Conservation (phyloP, 305 asterid genomes). For the Salvia sclarea region DNA sequence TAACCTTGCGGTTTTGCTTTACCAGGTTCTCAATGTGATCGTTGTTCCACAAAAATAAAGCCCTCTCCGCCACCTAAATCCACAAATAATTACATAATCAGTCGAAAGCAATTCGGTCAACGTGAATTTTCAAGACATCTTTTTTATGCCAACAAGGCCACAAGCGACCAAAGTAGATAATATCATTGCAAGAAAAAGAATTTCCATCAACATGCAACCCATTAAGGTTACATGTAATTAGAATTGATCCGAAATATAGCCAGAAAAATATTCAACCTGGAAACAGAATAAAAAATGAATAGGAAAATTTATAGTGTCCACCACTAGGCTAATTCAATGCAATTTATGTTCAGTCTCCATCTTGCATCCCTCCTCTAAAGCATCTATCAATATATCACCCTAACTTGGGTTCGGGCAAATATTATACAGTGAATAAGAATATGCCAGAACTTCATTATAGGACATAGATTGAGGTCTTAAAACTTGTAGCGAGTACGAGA, state of each 20-base stretch:
- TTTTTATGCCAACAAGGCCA: not conserved
- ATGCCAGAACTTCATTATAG: not conserved
- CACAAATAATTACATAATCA: not conserved
- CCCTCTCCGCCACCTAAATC: slow-evolving; percentile 77
- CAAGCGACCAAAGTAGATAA: not conserved
- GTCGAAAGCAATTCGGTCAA: not conserved
- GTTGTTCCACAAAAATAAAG: slow-evolving; percentile 79
- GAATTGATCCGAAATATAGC: not conserved
- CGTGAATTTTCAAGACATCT: not conserved
- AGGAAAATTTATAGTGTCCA: not conserved
- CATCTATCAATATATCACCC: not conserved
- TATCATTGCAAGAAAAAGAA: not conserved
- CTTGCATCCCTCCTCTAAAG: not conserved
- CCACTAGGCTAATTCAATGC: not conserved
- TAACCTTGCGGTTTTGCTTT: slow-evolving; percentile 66
- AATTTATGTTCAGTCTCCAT: not conserved
- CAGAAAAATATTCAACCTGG: slow-evolving; percentile 1
- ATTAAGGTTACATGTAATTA: not conserved
- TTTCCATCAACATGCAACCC: not conserved
- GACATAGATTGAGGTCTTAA: not conserved
- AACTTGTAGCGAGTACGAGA: not conserved
- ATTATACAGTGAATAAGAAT: not conserved
- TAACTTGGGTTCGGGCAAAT: not conserved
- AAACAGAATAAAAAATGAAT: not conserved
- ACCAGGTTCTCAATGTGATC: slow-evolving; percentile 75